Evolutionary conservation across 306 rosid species (phyloP).

Genomic region (Prunus armeniaca): DNA sequence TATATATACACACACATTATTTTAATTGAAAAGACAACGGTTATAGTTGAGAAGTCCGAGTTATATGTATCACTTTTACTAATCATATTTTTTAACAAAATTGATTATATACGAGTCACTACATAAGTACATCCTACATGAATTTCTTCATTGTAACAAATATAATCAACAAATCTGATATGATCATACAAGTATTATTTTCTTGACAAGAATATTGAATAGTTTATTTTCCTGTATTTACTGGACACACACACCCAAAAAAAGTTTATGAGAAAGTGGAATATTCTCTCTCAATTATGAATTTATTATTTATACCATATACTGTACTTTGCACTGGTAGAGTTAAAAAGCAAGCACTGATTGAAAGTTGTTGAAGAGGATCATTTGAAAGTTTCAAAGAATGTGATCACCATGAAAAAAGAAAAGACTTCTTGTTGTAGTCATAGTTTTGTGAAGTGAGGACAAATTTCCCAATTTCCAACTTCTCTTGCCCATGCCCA

Average conservation of each 20-base stretch:
- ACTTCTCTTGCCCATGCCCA: background rate
- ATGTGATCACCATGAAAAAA: background rate
- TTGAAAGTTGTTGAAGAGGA: background rate
- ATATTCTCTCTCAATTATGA: constrained; percentile 3
- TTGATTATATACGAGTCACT: background rate
- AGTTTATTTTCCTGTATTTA: no score
- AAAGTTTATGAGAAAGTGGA: background rate
- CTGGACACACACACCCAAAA: background rate
- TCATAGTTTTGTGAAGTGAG: background rate
- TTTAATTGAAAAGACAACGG: background rate
- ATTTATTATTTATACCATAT: background rate
- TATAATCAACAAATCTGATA: background rate
- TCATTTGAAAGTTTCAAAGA: background rate
- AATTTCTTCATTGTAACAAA: background rate
- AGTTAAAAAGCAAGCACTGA: background rate
- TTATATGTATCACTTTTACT: background rate
- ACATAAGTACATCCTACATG: background rate
- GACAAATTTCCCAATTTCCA: background rate
- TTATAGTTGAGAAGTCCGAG: background rate
- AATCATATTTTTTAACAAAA: background rate
- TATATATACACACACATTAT: no score
- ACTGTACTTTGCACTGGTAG: background rate
- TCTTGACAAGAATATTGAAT: no score
- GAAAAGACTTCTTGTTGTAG: background rate
- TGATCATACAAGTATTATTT: no score